Percentiles rank a stretch among this genome's conserved stretches.
phyloP scores from a whole-genome alignment of 495 filamentous ascomycete genomes.

The Penicillium ucsense region DNA sequence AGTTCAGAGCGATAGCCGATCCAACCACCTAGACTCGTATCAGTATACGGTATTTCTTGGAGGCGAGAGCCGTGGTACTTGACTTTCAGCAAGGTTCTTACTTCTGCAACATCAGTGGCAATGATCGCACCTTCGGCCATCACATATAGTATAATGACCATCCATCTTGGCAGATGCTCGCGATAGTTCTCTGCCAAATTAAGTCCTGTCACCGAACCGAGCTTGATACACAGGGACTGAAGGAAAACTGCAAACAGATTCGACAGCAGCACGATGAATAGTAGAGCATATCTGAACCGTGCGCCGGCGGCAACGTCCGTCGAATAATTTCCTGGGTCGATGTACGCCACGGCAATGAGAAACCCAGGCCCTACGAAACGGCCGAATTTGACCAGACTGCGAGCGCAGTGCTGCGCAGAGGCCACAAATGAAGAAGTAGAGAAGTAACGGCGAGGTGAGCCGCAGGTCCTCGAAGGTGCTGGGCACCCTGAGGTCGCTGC shows the following conservation, averaged over 20 bases:
- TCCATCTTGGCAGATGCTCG: slow-evolving; percentile 65
- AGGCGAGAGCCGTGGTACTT: neutral
- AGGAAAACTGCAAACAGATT: slow-evolving; percentile 80
- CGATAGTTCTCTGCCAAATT: slow-evolving; percentile 73
- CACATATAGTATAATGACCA: slow-evolving; percentile 64
- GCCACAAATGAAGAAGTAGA: slow-evolving; percentile 9
- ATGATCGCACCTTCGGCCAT: slow-evolving; percentile 75
- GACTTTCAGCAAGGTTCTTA: slow-evolving; percentile 10
- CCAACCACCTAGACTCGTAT: slow-evolving; percentile 58
- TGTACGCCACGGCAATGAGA: slow-evolving; percentile 70
- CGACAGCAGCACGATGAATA: slow-evolving; percentile 74
- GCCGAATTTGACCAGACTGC: slow-evolving; percentile 48
- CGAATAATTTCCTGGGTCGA: slow-evolving; percentile 79
- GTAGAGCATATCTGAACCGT: slow-evolving; percentile 51
- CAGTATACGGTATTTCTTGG: neutral
- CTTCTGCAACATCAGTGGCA: slow-evolving; percentile 86
- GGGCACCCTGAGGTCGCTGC: slow-evolving; percentile 23
- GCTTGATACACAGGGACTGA: slow-evolving; percentile 72
- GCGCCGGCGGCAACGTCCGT: slow-evolving; percentile 73
- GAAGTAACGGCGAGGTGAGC: slow-evolving; percentile 30
- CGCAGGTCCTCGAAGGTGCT: slow-evolving; percentile 27
- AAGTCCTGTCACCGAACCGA: slow-evolving; percentile 76
- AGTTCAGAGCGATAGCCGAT: slow-evolving; percentile 81
- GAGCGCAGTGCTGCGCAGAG: slow-evolving; percentile 12
- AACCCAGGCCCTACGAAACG: slow-evolving; percentile 84